Base-by-base conservation (phyloP, 176 grass and related monocot genomes). In the Thalia dealbata region DNA sequence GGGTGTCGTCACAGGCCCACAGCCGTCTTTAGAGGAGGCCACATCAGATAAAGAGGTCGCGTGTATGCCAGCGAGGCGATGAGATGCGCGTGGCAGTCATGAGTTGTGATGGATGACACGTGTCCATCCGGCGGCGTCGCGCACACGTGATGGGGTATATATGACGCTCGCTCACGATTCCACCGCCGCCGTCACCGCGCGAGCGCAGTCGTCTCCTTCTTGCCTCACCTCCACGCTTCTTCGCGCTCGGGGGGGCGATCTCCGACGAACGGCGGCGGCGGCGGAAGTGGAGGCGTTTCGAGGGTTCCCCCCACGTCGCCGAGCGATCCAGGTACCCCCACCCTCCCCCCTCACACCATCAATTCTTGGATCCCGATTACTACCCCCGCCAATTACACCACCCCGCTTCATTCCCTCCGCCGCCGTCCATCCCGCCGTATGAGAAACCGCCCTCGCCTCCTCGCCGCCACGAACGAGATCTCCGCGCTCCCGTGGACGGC, bases 241-340 rank as follows among this genome's bases (percentile, higher is more conserved):
- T 26, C 13, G 10, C 64, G 14, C 15, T n/a, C 10, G 41, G 3
- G 12, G n/a, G 10, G 24, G 0, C 59, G 23, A 62, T n/a, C 32
- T 67, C 19, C 2, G 41, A 7, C 64, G 41, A 21, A n/a, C n/a
- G n/a, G n/a, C n/a, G n/a, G n/a, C n/a, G n/a, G n/a, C 64, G 26
- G 52, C 24, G 26, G 59, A 21, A 6, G 30, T 3, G 32, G 52
- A 55, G 52, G 52, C 14, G 52, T 16, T 14, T 28, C n/a, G n/a
- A n/a, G n/a, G 55, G 18, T 44, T 56, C 54, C 0, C 73, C 35
- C 43, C 72, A 61, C 52, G 18, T 74, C 23, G 71, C 76, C 7
- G 29, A 65, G 67, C 76, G 83, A 24, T 71, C 77, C 73, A 89
- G 87, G 87, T 89, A 83, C 29, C 32, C 52, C 51, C 67, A 43